Evolutionary conservation across 345 rosid genomes (phyloP).

Genomic region (Clausena lansium): DNA sequence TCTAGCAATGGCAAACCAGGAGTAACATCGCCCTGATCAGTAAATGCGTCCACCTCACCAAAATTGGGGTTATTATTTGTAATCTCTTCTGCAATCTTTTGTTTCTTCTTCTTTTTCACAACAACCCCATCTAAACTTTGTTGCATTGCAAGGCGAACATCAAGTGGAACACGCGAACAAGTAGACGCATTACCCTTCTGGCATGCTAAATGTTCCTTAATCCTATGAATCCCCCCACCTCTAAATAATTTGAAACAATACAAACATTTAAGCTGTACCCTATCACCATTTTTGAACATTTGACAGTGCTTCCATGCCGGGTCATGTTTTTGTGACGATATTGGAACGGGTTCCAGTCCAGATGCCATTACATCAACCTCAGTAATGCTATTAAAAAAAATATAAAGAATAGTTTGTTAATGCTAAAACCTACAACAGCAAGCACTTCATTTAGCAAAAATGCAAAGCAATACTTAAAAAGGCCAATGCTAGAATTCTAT

Average conservation of each 20-base stretch:
- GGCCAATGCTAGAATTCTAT: background rate
- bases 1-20: conserved; percentile 26
- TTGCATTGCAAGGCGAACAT: conserved; percentile 58
- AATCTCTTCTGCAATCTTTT: conserved; percentile 50
- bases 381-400: background rate
- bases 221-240: conserved; percentile 96
- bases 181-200: conserved; percentile 83
- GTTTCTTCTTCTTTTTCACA: conserved; percentile 66
- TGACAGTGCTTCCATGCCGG: conserved; percentile 97
- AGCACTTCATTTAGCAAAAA: background rate
- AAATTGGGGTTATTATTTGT: conserved; percentile 42
- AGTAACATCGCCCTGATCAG: conserved; percentile 34
- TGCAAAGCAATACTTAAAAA: background rate
- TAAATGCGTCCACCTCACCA: conserved; percentile 28
- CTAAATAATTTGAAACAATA: conserved; percentile 79
- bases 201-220: conserved; percentile 93
- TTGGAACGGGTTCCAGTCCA: conserved; percentile 56
- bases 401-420: background rate
- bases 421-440: background rate
- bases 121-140: conserved; percentile 71
- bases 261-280: conserved; percentile 69
- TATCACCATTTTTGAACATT: conserved; percentile 69
- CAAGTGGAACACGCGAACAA: conserved; percentile 64
- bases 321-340: conserved; percentile 79
- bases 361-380: conserved; percentile 38